Evolutionary conservation across 2,329 filamentous ascomycete species (phyloP), one percentile per base, ranked within the genome.

Genomic region (Pestalotiopsis sp.): DNA sequence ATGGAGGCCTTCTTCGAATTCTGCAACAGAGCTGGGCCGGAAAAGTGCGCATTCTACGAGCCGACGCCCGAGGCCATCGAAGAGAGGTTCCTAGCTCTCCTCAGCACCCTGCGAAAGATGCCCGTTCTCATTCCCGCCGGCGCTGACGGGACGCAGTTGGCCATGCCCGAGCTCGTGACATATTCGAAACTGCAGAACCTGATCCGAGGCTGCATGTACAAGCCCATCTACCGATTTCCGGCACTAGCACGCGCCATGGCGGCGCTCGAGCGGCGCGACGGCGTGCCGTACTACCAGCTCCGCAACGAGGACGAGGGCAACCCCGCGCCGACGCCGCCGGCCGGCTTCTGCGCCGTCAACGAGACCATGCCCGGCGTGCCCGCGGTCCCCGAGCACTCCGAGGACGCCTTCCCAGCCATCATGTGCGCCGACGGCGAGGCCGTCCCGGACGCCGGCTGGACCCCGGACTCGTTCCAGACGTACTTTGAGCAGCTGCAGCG

Each of bases 1-100:
- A 66, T 88, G 71, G 75, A 81, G 1, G 82, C 78, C 20, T 89
- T 90, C 67, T 87, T 85, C 71, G 76, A 79, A 20, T 81, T 83
- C 55, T 91, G 89, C 72, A 81, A 84, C 72, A 76, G 80, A 56
- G 87, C 83, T 20, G 85, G 85, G 0, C 85, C 85, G 0, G 68
- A 77, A 0, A 79, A 75, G 6, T 89, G 86, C 66, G 79, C 79
- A 1, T 80, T 88, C 57, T 79, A 80, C 69, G 78, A 77, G 1
- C 59, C 73, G 0, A 76, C 78, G 0, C 76, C 83, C 0, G 70
- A 71, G 0, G 75, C 75, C n/a, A 80, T 86, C 65, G 75, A 81
- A 56, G 60, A 76, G 9, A 76, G 82, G 0, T 76, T 86, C 20
- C 70, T 74, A 4, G 67, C 67, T 2, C 76, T 88, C 0, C 78